Evolutionary conservation across 2,329 filamentous ascomycete genomes (phyloP).

Genomic region (Phaeosphaeriaceae sp.): DNA sequence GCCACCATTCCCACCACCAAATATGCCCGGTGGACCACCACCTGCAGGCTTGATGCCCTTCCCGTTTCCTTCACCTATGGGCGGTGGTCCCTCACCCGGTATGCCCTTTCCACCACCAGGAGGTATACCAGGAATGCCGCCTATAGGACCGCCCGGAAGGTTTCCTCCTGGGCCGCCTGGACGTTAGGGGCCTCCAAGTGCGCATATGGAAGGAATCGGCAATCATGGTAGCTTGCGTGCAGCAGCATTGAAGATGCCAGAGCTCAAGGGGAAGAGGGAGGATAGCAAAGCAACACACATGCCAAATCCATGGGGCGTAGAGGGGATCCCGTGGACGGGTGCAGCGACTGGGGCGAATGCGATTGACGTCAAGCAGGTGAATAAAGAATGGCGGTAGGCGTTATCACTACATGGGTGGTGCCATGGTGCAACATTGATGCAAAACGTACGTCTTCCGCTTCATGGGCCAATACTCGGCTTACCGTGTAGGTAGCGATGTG

Average conservation of each 20-base stretch:
- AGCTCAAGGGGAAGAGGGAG: constrained; percentile 16
- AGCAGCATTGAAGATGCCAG: neutral
- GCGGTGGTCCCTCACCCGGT: constrained; percentile 38
- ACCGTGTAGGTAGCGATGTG: constrained; percentile 18
- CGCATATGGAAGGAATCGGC: constrained; percentile 10
- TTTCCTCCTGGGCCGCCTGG: constrained; percentile 37
- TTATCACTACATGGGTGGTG: too few relatives aligned
- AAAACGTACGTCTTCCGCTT: constrained; percentile 3
- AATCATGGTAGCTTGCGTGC: constrained; percentile 1
- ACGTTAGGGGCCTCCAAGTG: constrained; percentile 26
- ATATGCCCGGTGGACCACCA: constrained; percentile 26
- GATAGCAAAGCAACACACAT: constrained; percentile 23
- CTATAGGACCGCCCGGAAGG: constrained; percentile 28
- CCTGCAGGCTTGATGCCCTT: constrained; percentile 39
- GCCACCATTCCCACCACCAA: constrained; percentile 50
- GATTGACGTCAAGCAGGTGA: constrained; percentile 15
- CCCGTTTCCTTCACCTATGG: constrained; percentile 35
- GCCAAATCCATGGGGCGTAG: constrained; percentile 13
- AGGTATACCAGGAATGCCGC: constrained; percentile 38
- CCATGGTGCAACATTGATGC: neutral
- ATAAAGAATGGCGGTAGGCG: constrained; percentile 6
- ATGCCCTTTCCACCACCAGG: constrained; percentile 49
- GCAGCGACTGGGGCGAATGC: constrained; percentile 33
- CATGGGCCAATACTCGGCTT: constrained; percentile 6
- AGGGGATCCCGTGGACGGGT: constrained; percentile 1